Conservation (phyloP, 768 basidiomycete species). For the Phaeotremella skinneri region DNA sequence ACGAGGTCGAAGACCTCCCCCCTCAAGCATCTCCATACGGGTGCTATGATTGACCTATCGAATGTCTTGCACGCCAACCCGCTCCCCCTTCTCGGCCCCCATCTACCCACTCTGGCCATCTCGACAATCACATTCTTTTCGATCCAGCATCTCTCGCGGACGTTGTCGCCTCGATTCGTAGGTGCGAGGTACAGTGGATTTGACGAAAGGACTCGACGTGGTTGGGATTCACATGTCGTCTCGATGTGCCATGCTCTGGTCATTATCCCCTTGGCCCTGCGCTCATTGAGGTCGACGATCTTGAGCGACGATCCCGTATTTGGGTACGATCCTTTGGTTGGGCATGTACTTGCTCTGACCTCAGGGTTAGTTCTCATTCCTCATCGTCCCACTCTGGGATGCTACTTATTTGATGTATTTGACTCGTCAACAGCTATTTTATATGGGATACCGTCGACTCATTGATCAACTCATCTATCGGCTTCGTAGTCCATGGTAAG, state of each 20-base stretch:
- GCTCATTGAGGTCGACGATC: conserved; percentile 57
- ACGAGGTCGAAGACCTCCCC: too few relatives aligned
- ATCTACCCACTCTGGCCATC: conserved; percentile 23
- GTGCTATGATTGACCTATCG: neutral
- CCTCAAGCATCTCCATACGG: too few relatives aligned
- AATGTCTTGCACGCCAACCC: conserved; percentile 10
- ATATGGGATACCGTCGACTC: conserved; percentile 76
- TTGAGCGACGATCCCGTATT: conserved; percentile 66
- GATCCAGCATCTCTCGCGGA: conserved; percentile 19
- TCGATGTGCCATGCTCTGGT: conserved; percentile 69
- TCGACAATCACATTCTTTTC: conserved; percentile 21
- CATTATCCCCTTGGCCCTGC: conserved; percentile 64
- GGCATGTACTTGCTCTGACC: conserved; percentile 65
- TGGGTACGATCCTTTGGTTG: conserved; percentile 66
- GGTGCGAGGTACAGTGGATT: conserved; percentile 14
- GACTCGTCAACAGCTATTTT: conserved; percentile 55
- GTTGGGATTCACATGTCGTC: conserved; percentile 29
- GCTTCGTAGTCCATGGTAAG: conserved; percentile 79
- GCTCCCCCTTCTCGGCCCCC: conserved; percentile 33
- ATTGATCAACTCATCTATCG: conserved; percentile 66
- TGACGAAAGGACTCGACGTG: conserved; percentile 20
- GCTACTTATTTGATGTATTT: neutral
- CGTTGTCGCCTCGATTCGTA: conserved; percentile 12
- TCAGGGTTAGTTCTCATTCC: conserved; percentile 58
- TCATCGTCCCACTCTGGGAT: neutral